A percentile compares a stretch with the other conserved stretches of the same genome.
phyloP scores from a whole-genome alignment of 2,329 filamentous ascomycete species.

The Penicillium occitanis region DNA sequence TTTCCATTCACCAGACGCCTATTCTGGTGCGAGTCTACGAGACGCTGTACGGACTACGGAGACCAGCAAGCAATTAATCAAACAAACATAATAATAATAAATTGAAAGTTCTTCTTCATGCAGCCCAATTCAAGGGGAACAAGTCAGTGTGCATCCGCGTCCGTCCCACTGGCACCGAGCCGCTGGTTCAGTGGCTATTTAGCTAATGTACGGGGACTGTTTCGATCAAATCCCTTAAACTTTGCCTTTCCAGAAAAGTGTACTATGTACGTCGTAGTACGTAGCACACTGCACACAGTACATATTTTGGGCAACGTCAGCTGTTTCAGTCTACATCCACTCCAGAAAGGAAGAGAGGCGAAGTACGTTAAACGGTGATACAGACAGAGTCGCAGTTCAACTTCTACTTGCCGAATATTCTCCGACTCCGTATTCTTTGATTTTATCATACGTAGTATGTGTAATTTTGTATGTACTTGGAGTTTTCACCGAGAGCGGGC shows the following conservation, averaged over 20 bases:
- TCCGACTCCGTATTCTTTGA: neutral
- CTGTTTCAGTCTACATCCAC: neutral
- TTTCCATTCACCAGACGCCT: neutral
- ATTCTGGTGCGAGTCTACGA: neutral
- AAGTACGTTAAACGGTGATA: neutral
- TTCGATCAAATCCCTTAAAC: neutral
- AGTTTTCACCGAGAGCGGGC: neutral
- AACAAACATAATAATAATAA: neutral
- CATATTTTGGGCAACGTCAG: neutral
- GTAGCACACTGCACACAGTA: neutral
- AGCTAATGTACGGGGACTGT: neutral
- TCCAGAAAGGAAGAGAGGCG: neutral
- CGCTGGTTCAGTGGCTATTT: conserved; percentile 6
- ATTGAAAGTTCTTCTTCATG: neutral
- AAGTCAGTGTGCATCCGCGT: neutral
- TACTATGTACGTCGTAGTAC: neutral
- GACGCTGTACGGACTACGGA: neutral
- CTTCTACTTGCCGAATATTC: neutral
- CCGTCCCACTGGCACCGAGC: conserved; percentile 14
- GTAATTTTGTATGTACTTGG: neutral
- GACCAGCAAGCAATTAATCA: neutral
- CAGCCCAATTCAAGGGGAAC: conserved; percentile 1
- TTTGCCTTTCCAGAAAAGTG: neutral
- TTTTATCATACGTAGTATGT: neutral
- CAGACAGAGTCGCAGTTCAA: neutral